Percentiles rank a stretch among this genome's conserved stretches.
Conservation (phyloP, 2,329 filamentous ascomycete species). For the Arachnopeziza araneosa region DNA sequence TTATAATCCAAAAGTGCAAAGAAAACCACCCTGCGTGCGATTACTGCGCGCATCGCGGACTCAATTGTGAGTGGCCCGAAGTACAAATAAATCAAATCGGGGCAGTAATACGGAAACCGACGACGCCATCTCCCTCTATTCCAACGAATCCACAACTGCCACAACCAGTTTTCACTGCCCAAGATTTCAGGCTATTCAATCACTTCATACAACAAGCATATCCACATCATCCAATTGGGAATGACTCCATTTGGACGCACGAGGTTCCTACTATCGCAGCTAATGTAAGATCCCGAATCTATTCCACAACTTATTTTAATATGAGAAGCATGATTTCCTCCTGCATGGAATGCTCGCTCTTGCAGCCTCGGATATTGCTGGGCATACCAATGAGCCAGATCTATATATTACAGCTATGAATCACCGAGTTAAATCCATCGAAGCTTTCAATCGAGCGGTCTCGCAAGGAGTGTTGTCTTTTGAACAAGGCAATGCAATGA, state of each 20-base stretch:
- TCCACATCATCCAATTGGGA: slow-evolving; percentile 59
- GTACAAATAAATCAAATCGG: slow-evolving; percentile 44
- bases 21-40: slow-evolving; percentile 57
- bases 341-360: slow-evolving; percentile 67
- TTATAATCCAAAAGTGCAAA: slow-evolving; percentile 45
- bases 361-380: slow-evolving; percentile 56
- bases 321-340: slow-evolving; percentile 53
- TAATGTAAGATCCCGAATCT: slow-evolving; percentile 40
- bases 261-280: slow-evolving; percentile 63
- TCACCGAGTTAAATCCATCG: slow-evolving; percentile 61
- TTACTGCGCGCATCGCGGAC: slow-evolving; percentile 57
- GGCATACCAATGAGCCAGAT: slow-evolving; percentile 35
- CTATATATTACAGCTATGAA: slow-evolving; percentile 47
- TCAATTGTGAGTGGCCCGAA: slow-evolving; percentile 58
- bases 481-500: slow-evolving; percentile 53
- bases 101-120: slow-evolving; percentile 13
- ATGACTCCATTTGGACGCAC: slow-evolving; percentile 62
- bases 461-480: slow-evolving; percentile 36
- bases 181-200: slow-evolving; percentile 65
- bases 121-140: background rate
- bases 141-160: slow-evolving; percentile 31
- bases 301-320: background rate
- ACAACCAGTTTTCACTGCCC: slow-evolving; percentile 49
- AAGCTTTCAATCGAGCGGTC: slow-evolving; percentile 37
- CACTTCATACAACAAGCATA: slow-evolving; percentile 58